Conservation (phyloP, 345 rosid species). For the Euclidium syriacum region DNA sequence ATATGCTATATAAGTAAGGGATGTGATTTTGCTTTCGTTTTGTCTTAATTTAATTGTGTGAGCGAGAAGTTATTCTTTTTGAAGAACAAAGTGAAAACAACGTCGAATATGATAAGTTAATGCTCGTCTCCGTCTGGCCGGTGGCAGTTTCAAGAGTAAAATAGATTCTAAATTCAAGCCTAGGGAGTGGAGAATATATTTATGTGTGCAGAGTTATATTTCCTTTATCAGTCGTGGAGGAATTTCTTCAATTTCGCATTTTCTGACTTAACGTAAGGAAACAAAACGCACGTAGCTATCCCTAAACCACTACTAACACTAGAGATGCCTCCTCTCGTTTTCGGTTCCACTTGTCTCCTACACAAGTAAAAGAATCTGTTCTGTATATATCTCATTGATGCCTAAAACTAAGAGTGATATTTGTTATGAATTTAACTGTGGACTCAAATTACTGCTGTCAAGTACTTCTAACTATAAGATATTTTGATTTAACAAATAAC, state of each 20-base stretch:
- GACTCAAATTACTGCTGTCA: too few species aligned
- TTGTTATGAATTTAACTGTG: background rate
- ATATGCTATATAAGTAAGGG: background rate
- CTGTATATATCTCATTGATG: slow-evolving; percentile 9
- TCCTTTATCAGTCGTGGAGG: slow-evolving; percentile 21
- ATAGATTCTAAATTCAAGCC: background rate
- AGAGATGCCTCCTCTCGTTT: slow-evolving; percentile 28
- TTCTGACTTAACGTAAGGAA: slow-evolving; percentile 16
- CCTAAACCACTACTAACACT: background rate
- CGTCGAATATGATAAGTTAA: slow-evolving; percentile 23
- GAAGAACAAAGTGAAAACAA: slow-evolving; percentile 9
- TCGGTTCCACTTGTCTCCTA: slow-evolving; percentile 32
- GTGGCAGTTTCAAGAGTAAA: background rate
- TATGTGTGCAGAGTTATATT: background rate
- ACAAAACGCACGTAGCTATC: slow-evolving; percentile 26
- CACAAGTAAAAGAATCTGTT: background rate
- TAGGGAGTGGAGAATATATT: slow-evolving; percentile 24
- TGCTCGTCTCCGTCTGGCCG: slow-evolving; percentile 25
- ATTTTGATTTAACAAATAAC: too few species aligned
- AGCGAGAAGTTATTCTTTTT: background rate
- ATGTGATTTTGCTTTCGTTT: background rate
- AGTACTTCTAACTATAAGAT: too few species aligned
- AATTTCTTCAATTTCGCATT: background rate
- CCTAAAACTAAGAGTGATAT: background rate
- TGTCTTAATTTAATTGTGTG: background rate